Evolutionary conservation across 345 rosid species (phyloP), one percentile per base, ranked within the genome.

Genomic region (Eucalyptus fibrosa): DNA sequence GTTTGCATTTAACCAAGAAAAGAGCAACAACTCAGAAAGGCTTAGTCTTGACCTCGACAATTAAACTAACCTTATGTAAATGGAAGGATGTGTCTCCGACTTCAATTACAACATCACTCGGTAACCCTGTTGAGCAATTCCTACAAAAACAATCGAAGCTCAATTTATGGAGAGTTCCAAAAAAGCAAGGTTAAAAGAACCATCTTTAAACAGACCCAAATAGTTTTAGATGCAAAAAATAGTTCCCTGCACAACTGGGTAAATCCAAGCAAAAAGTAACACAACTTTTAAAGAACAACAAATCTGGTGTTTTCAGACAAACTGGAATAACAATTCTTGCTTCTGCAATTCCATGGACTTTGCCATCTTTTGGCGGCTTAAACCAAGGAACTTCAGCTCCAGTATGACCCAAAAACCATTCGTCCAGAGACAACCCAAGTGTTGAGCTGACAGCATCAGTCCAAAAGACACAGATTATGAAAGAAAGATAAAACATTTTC

Each of bases 91-190:
- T 93, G 24, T 96, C 97, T 49, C 93, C 95, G 23, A 97, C 95
- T 92, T 97, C 97, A 90, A 97, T 91, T 50, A 92, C 87, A 86
- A 95, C 92, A 91, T 97, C 99, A 10, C 98, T 95, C 56, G 96
- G 94, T 88, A 97, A 96, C 89, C 98, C 99, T 7, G 96, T 93
- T 60, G 96, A 93, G 89, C 97, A 96, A 56, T 89, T 56, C 98
- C 99, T 97, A 92, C 82, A 90, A 89, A 86, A 89, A n/a, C 19
- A 85, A 8, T 80, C 53, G 45, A 55, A 53, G 88, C 42, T 53
- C 47, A 86, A 77, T 37, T 44, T 44, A 21, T 77, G 47, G 24
- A 77, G 83, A 77, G 83, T 37, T 37, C 45, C 83, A 77, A 21
- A 77, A 72, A 6, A 37, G 13, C 4, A 37, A 37, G 83, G 47